phyloP scores from a whole-genome alignment of 2,329 filamentous ascomycete genomes.

The Fusarium nurragi region DNA sequence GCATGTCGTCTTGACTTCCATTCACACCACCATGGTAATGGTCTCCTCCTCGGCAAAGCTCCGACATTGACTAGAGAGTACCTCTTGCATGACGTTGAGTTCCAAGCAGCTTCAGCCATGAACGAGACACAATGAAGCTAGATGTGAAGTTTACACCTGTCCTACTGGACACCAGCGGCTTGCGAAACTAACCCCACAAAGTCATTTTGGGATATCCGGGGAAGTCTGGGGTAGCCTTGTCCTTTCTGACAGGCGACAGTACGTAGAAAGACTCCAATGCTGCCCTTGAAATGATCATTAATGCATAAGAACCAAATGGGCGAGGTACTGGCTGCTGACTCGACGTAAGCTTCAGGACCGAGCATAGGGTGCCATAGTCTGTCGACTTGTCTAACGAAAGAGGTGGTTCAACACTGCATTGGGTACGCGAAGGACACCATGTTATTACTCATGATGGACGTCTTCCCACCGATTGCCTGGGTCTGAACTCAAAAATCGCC shows the following conservation, averaged over 20 bases:
- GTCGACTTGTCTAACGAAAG: neutral
- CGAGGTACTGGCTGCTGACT: neutral
- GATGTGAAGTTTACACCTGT: neutral
- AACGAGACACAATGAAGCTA: neutral
- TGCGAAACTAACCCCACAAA: neutral
- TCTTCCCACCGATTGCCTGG: neutral
- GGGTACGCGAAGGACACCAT: too few species aligned
- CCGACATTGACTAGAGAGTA: neutral
- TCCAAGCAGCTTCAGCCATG: slow-evolving; percentile 1
- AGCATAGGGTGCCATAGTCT: too few species aligned
- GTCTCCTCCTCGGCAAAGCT: slow-evolving; percentile 23
- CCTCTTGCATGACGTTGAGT: neutral
- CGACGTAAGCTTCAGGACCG: too few species aligned
- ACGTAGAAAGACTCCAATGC: neutral
- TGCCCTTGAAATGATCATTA: neutral
- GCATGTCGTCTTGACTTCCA: neutral
- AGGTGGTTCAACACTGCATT: neutral
- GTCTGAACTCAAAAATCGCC: neutral
- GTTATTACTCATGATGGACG: neutral
- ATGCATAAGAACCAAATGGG: neutral
- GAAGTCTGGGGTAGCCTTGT: neutral
- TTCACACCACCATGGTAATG: neutral
- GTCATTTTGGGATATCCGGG: neutral
- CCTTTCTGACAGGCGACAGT: neutral
- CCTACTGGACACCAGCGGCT: neutral